These are phyloP conservation scores for Cytospora leucostoma DNA, from an alignment of 2,329 filamentous ascomycete genomes.

Conservation along the genomic window DNA sequence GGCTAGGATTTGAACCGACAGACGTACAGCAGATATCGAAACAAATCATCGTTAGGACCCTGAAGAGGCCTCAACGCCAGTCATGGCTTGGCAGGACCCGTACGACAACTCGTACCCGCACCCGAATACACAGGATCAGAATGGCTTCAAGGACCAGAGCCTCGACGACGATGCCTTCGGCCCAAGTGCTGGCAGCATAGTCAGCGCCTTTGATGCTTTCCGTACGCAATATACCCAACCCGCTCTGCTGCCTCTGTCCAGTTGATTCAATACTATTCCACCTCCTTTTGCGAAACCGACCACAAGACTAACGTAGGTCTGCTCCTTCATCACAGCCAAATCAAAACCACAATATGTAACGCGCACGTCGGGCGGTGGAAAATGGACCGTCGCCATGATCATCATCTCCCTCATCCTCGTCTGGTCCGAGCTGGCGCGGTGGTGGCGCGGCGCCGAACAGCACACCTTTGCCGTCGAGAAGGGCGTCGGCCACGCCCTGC, in stretches of 20 bases:
- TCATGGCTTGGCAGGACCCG: slow-evolving; percentile 27
- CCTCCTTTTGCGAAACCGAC: not conserved
- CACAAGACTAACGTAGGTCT: slow-evolving; percentile 30
- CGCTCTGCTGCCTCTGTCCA: not conserved
- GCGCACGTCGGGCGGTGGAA: slow-evolving; percentile 80
- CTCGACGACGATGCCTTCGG: slow-evolving; percentile 81
- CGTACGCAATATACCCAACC: slow-evolving; percentile 59
- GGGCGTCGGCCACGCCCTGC: slow-evolving; percentile 80
- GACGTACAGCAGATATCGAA: not conserved
- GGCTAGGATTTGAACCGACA: not conserved
- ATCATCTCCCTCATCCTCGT: slow-evolving; percentile 74
- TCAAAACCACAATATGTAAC: slow-evolving; percentile 92
- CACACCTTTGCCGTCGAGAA: slow-evolving; percentile 95
- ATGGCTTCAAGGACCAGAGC: slow-evolving; percentile 71
- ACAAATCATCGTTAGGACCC: not conserved
- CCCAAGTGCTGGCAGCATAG: slow-evolving; percentile 65
- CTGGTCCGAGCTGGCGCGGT: slow-evolving; percentile 75
- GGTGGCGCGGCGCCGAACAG: slow-evolving; percentile 81
- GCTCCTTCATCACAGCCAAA: slow-evolving; percentile 65
- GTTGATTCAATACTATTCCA: not conserved
- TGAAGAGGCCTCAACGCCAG: slow-evolving; percentile 2
- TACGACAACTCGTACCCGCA: slow-evolving; percentile 26
- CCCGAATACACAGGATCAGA: slow-evolving; percentile 50
- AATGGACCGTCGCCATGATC: slow-evolving; percentile 87
- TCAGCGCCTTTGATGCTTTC: slow-evolving; percentile 95